These are phyloP conservation scores for Orbilia brochopaga DNA, from an alignment of 2,329 filamentous ascomycete genomes.

Conservation along the genomic window DNA sequence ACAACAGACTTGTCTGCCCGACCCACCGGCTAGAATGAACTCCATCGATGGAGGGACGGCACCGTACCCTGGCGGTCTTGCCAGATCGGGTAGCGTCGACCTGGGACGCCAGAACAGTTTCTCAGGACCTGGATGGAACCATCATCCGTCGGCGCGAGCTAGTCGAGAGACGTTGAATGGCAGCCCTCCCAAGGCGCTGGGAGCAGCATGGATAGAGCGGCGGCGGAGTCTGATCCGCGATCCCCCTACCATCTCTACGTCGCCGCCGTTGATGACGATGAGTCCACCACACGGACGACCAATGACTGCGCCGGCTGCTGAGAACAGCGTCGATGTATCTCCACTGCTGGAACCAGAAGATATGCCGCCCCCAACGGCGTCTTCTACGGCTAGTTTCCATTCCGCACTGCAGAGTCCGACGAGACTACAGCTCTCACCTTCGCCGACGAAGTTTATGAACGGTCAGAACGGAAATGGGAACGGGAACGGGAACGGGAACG, in stretches of 20 bases:
- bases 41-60: constrained; percentile 25
- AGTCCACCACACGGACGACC: constrained; percentile 28
- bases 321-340: constrained; percentile 25
- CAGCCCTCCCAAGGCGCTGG: constrained; percentile 14
- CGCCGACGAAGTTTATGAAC: constrained; percentile 31
- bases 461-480: constrained; percentile 4
- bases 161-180: constrained; percentile 30
- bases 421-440: constrained; percentile 37
- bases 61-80: constrained; percentile 28
- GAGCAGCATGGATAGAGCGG: constrained; percentile 28
- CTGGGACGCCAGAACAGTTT: constrained; percentile 31
- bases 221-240: constrained; percentile 36
- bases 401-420: constrained; percentile 47
- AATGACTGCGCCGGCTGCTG: constrained; percentile 31
- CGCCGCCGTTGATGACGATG: constrained; percentile 25
- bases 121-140: constrained; percentile 17
- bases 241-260: constrained; percentile 16
- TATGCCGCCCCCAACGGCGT: constrained; percentile 39
- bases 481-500: constrained; percentile 1
- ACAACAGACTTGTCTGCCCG: constrained; percentile 28
- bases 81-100: constrained; percentile 37
- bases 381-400: constrained; percentile 49
- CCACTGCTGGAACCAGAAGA: constrained; percentile 41
- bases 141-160: constrained; percentile 35
- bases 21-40: constrained; percentile 25